Base-by-base conservation (phyloP, 192 early-diverging fungal species). In the Obelidium mucronatum region DNA sequence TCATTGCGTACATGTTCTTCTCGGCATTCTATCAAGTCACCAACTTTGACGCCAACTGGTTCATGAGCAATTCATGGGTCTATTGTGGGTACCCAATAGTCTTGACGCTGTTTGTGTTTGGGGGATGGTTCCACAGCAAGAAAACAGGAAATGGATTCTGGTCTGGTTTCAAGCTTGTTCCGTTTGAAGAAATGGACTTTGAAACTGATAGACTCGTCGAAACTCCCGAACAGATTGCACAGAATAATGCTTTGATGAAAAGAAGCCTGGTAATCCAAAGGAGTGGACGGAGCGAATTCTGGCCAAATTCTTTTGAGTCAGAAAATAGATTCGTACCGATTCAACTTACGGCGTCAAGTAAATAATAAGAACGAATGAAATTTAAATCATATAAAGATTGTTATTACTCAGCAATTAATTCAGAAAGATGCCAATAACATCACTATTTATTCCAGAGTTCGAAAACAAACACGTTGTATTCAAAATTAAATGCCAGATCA, bases 111-210 rank as follows among this genome's bases (percentile, higher is more conserved):
- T 77, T 52, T 6, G 30, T 40, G 35, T 55, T 11, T 4, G 17
- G 53, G 15, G 48, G 17, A 8, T n/a, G 13, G n/a, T 34, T 33
- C 33, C 31, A 37, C 28, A 17, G 40, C 22, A 24, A 22, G 11
- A 33, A 31, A 22, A 8, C 4, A 2, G 74, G 19, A 34, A 24
- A n/a, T 8, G 30, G 22, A 22, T 28, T 58, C 24, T 48, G 44
- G 44, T 8, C 6, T 22, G 55, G 55, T 28, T 55, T 64, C 34
- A 70, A 30, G 62, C 13, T 67, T 3, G 39, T 76, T 33, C 62
- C 28, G 11, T 58, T 35, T 37, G 42, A 53, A 22, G 67, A 77
- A 5, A 51, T 77, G 53, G 76, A 77, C 40, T 77, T 77, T 55
- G 76, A 70, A 53, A 60, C 76, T 19, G 56, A 40, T 24, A 6